A percentile compares a stretch with the other conserved stretches of the same genome.
Evolutionary conservation across 805 yeast species (phyloP).

Genomic region (Nakazawaea siamensis): DNA sequence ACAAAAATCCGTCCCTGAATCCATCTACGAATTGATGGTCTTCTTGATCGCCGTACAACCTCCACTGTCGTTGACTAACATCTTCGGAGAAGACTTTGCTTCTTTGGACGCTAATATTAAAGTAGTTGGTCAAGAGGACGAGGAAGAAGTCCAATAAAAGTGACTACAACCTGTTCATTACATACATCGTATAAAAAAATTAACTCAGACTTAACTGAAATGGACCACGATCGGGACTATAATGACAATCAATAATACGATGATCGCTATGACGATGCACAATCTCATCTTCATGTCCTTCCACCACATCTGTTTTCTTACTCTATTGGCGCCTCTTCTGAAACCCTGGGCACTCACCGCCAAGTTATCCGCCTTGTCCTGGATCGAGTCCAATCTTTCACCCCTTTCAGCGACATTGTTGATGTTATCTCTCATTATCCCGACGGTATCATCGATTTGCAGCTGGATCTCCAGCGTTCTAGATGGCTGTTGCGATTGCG

Average conservation of each 20-base stretch:
- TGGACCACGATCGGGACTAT: conserved; percentile 93
- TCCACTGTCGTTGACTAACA: conserved; percentile 68
- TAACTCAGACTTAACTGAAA: conserved; percentile 35
- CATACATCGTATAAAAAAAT: too few relatives aligned
- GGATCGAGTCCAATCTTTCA: conserved; percentile 85
- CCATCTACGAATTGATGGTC: conserved; percentile 74
- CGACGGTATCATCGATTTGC: conserved; percentile 94
- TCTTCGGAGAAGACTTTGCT: conserved; percentile 37
- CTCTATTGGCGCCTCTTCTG: conserved; percentile 94
- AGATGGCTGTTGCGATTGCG: conserved; percentile 26
- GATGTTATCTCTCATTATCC: conserved; percentile 95
- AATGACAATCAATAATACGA: conserved; percentile 74
- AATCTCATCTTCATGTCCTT: conserved; percentile 94
- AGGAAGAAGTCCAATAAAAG: conserved; percentile 7
- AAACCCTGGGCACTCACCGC: conserved; percentile 92
- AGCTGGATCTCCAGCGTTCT: conserved; percentile 25
- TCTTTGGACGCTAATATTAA: conserved; percentile 6
- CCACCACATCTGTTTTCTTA: conserved; percentile 99
- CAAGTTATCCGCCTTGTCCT: conserved; percentile 86
- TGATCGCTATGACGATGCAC: conserved; percentile 74
- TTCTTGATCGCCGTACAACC: conserved; percentile 89
- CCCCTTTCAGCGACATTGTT: conserved; percentile 94
- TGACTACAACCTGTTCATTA: too few relatives aligned
- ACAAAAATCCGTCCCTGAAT: conserved; percentile 81
- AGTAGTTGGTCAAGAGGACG: conserved; percentile 5